phyloP scores from a whole-genome alignment of 208 protist genomes.

The Kentomonas sorsogonicus region DNA sequence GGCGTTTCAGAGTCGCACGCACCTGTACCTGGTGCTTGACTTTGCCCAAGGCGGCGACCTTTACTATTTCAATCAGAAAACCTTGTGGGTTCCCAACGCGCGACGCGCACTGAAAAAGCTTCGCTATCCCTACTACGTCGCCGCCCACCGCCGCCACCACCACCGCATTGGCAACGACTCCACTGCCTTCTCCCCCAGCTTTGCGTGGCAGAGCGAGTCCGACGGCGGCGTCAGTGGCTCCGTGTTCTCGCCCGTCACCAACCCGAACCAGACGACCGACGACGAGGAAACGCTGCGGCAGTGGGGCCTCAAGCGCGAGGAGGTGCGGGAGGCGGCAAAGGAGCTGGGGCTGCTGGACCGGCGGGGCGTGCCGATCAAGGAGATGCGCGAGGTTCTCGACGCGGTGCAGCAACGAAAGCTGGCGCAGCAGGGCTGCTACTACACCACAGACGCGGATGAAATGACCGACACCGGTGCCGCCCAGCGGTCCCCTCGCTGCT shows the following conservation, averaged over 20 bases:
- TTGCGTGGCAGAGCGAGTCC: no score
- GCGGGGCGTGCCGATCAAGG: neutral
- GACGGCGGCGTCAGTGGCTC: neutral
- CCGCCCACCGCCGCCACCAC: neutral
- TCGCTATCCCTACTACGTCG: constrained; percentile 50
- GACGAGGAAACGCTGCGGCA: neutral
- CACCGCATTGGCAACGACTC: neutral
- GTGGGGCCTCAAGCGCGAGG: neutral
- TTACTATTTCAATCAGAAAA: constrained; percentile 59
- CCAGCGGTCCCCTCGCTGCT: neutral
- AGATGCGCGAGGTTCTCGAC: constrained; percentile 1
- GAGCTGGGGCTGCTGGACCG: constrained; percentile 1
- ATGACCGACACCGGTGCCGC: neutral
- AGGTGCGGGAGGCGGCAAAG: neutral
- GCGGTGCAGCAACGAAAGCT: no score
- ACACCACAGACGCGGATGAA: constrained; percentile 9
- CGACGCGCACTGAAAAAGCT: constrained; percentile 33
- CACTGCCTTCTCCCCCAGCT: no score
- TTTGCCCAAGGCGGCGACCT: constrained; percentile 84
- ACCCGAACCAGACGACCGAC: neutral
- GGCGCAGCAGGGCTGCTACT: no score
- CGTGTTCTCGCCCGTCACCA: neutral
- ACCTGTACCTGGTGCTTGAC: constrained; percentile 82
- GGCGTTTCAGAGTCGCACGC: constrained; percentile 76
- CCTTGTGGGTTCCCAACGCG: constrained; percentile 65